Percentiles rank a stretch among this genome's conserved stretches.
phyloP scores from a whole-genome alignment of 148 eudicot species.

The Rhododendron kiyosumense region DNA sequence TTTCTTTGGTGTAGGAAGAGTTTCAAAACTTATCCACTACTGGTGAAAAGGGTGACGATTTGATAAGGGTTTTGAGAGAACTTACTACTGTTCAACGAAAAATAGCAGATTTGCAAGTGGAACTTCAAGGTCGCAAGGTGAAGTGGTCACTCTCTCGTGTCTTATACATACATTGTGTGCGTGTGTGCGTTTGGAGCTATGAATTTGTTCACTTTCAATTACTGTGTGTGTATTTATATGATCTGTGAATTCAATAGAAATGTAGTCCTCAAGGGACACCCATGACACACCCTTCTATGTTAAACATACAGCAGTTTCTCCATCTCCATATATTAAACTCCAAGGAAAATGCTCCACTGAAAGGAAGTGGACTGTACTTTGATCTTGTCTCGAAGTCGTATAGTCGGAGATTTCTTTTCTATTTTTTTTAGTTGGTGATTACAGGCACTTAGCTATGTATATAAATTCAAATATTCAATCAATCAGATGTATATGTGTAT shows the following conservation, averaged over 20 bases:
- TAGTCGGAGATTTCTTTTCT: not conserved
- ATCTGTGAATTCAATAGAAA: not conserved
- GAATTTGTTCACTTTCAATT: not conserved
- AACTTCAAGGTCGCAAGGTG: constrained; percentile 98
- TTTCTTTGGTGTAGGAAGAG: constrained; percentile 53
- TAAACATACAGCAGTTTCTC: not conserved
- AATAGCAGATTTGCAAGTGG: constrained; percentile 94
- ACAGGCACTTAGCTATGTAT: not conserved
- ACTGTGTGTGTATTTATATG: not conserved
- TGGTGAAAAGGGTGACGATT: constrained; percentile 78
- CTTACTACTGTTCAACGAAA: constrained; percentile 91
- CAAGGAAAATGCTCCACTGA: not conserved
- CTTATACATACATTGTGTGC: not conserved
- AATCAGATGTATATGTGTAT: not conserved
- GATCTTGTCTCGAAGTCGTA: not conserved
- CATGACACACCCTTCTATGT: not conserved
- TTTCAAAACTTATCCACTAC: constrained; percentile 45
- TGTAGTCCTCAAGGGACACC: not conserved
- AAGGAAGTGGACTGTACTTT: not conserved
- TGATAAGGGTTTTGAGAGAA: constrained; percentile 86
- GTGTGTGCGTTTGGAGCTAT: not conserved
- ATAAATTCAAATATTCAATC: not conserved
- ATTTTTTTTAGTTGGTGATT: not conserved
- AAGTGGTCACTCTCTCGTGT: constrained; percentile 3
- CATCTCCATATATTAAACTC: not conserved